Percentiles rank a stretch among this genome's conserved stretches.
Conservation (phyloP, 192 early-diverging fungal genomes). For the Coemansia sp. region DNA sequence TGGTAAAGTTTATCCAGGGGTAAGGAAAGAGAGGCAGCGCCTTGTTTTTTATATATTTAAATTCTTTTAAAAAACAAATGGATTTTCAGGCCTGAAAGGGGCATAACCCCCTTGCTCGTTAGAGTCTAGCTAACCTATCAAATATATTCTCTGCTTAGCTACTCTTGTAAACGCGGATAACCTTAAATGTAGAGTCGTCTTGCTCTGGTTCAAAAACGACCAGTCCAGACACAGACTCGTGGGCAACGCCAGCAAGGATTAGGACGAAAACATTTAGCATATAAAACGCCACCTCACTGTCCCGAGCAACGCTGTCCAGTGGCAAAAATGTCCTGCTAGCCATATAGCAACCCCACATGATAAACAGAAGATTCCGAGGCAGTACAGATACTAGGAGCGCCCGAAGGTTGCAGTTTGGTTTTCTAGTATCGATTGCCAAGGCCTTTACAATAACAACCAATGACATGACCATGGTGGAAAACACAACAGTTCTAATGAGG, state of each 20-base stretch:
- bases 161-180: not conserved
- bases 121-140: too few species aligned
- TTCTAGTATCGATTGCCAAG: not conserved
- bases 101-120: too few species aligned
- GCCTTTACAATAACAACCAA: not conserved
- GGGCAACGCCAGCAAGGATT: constrained; percentile 2
- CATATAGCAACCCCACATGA: constrained; percentile 16
- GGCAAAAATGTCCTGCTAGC: constrained; percentile 1
- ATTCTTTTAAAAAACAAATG: too few species aligned
- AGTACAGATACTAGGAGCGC: not conserved
- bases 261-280: constrained; percentile 16
- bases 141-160: not conserved
- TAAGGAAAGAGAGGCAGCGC: too few species aligned
- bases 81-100: too few species aligned
- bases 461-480: not conserved
- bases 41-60: too few species aligned
- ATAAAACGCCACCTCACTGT: constrained; percentile 13
- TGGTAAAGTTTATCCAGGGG: too few species aligned
- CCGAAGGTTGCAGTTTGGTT: not conserved
- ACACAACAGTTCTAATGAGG: not conserved
- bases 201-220: not conserved
- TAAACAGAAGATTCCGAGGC: constrained; percentile 1
- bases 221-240: not conserved
- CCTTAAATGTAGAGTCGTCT: not conserved
- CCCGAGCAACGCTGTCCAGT: not conserved